phyloP scores from a whole-genome alignment of 2,329 filamentous ascomycete species.

The Cladosporium oxysporum region DNA sequence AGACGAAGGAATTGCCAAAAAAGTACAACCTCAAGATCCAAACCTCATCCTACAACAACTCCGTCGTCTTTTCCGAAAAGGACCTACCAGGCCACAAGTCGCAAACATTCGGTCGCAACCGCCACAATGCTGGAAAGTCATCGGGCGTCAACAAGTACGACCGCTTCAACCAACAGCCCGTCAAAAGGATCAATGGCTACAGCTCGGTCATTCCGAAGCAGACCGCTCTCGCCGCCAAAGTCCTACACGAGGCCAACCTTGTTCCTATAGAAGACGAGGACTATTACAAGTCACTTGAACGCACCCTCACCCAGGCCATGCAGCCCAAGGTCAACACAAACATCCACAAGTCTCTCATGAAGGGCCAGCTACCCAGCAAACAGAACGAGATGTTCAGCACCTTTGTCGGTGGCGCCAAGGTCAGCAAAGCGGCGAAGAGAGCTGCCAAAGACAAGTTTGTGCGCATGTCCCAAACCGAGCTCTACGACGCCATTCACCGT shows the following conservation, averaged over 20 bases:
- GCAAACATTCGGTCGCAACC: slow-evolving; percentile 24
- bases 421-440: slow-evolving; percentile 45
- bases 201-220: slow-evolving; percentile 60
- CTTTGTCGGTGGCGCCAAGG: slow-evolving; percentile 38
- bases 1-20: slow-evolving; percentile 76
- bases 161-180: slow-evolving; percentile 26
- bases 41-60: slow-evolving; percentile 71
- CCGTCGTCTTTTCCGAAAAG: slow-evolving; percentile 90
- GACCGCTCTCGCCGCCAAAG: slow-evolving; percentile 71
- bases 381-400: slow-evolving; percentile 30
- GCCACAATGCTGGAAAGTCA: slow-evolving; percentile 23
- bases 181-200: slow-evolving; percentile 32
- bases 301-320: slow-evolving; percentile 19
- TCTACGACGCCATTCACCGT: slow-evolving; percentile 80
- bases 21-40: slow-evolving; percentile 81
- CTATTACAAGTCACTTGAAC: slow-evolving; percentile 48
- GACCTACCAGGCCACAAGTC: slow-evolving; percentile 68
- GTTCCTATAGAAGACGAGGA: slow-evolving; percentile 70
- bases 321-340: slow-evolving; percentile 42
- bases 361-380: slow-evolving; percentile 10
- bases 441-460: slow-evolving; percentile 72
- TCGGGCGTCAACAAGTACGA: slow-evolving; percentile 31
- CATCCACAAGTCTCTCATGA: slow-evolving; percentile 12
- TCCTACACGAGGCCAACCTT: slow-evolving; percentile 75
- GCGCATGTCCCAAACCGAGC: slow-evolving; percentile 84